These are phyloP conservation scores for Pisolithus albus DNA, from an alignment of 768 basidiomycete species.

Conservation along the genomic window DNA sequence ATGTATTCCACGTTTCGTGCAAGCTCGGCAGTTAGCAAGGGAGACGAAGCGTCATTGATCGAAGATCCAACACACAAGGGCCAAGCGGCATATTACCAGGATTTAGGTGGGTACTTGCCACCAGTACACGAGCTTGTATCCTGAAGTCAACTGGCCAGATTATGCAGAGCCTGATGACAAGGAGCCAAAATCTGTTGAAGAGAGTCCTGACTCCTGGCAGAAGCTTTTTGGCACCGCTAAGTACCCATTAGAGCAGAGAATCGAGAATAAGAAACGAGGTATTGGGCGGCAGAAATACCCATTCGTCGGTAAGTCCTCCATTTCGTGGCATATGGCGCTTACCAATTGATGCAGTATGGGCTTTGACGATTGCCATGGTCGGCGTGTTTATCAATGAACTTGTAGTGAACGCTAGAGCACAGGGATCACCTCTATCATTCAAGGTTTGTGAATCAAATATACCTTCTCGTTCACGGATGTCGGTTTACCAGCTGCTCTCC, in stretches of 20 bases:
- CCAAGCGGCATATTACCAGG: constrained; percentile 37
- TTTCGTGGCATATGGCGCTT: neutral
- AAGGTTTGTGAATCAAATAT: constrained; percentile 43
- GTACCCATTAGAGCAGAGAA: constrained; percentile 70
- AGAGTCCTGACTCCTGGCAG: constrained; percentile 36
- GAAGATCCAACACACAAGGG: constrained; percentile 38
- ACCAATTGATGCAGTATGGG: constrained; percentile 44
- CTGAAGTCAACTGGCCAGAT: constrained; percentile 34
- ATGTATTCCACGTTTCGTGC: constrained; percentile 6
- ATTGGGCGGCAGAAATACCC: constrained; percentile 79
- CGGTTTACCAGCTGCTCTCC: constrained; percentile 7
- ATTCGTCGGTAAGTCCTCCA: constrained; percentile 52
- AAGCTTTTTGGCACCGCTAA: constrained; percentile 40
- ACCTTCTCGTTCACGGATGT: neutral
- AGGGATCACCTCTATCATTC: constrained; percentile 81
- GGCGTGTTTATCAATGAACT: constrained; percentile 81
- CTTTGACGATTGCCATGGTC: constrained; percentile 58
- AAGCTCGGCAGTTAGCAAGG: constrained; percentile 13
- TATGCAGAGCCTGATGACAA: constrained; percentile 50
- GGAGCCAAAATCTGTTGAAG: constrained; percentile 21
- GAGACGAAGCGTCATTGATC: constrained; percentile 37
- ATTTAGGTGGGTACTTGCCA: constrained; percentile 39
- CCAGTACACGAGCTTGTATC: neutral
- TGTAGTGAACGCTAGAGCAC: constrained; percentile 62
- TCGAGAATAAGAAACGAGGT: constrained; percentile 82